Percentiles rank a stretch among this genome's conserved stretches.
These are phyloP conservation scores for Penicillium parvum DNA, from an alignment of 495 filamentous ascomycete genomes.

Conservation along the genomic window DNA sequence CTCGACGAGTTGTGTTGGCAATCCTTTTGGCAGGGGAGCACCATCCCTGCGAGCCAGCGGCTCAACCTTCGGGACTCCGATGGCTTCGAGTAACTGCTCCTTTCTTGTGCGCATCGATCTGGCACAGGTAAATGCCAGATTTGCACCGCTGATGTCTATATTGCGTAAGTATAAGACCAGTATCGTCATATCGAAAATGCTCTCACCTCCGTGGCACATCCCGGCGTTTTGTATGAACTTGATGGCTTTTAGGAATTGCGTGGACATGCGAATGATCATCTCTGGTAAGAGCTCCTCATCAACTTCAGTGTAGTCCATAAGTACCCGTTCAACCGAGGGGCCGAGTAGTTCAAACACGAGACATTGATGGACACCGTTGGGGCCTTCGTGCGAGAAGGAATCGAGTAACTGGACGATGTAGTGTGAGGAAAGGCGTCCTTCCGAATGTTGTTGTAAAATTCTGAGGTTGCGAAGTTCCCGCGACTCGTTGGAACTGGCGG, in stretches of 20 bases:
- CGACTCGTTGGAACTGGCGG: slow-evolving; percentile 14
- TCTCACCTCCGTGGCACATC: slow-evolving; percentile 30
- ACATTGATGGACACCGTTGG: slow-evolving; percentile 42
- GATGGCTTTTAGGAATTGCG: slow-evolving; percentile 26
- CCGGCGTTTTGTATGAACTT: slow-evolving; percentile 27
- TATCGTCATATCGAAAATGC: not conserved
- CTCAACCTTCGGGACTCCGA: not conserved
- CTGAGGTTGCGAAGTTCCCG: slow-evolving; percentile 14
- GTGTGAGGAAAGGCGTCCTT: slow-evolving; percentile 8
- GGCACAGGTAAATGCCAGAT: not conserved
- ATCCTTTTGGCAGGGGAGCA: not conserved
- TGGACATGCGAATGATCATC: slow-evolving; percentile 22
- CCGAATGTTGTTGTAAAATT: slow-evolving; percentile 2
- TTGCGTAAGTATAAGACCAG: not conserved
- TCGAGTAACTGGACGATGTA: slow-evolving; percentile 36
- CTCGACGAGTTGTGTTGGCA: not conserved
- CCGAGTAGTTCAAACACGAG: slow-evolving; percentile 43
- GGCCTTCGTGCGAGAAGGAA: slow-evolving; percentile 34
- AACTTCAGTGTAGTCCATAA: slow-evolving; percentile 16
- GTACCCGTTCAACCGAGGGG: slow-evolving; percentile 22
- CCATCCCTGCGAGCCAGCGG: not conserved
- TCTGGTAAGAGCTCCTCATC: slow-evolving; percentile 18
- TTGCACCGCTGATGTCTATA: not conserved
- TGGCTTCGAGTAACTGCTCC: not conserved
- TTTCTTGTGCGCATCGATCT: not conserved